Evolutionary conservation across 208 protist genomes (phyloP).

Genomic region (Strigomonas galati): DNA sequence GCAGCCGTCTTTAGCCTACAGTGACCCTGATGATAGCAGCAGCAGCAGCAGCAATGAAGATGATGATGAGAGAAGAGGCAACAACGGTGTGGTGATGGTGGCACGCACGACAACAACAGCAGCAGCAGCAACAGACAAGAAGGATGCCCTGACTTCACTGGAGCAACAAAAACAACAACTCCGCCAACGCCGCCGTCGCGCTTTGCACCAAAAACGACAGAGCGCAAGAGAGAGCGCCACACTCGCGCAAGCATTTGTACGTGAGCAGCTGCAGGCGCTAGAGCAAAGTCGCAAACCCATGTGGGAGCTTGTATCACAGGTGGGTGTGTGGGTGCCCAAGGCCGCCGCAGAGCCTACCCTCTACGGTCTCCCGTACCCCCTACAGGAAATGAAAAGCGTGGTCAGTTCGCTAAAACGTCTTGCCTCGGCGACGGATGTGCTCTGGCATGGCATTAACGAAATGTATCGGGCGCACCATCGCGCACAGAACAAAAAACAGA

Average conservation of each 20-base stretch:
- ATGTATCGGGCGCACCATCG: conserved; percentile 7
- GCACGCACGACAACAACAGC: conserved; percentile 12
- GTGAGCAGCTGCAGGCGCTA: conserved; percentile 15
- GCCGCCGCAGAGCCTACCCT: conserved; percentile 40
- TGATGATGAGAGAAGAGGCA: too few species aligned
- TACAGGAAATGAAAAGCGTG: conserved; percentile 36
- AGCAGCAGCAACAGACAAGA: neutral
- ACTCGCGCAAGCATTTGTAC: neutral
- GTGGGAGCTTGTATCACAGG: conserved; percentile 28
- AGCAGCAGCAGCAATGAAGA: too few species aligned
- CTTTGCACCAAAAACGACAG: neutral
- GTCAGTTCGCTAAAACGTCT: conserved; percentile 54
- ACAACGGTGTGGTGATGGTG: too few species aligned
- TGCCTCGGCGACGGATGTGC: conserved; percentile 43
- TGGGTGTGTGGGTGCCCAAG: conserved; percentile 34
- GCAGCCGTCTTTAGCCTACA: conserved; percentile 13
- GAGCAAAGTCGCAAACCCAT: conserved; percentile 13
- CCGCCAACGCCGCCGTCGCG: neutral
- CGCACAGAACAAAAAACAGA: neutral
- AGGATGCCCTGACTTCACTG: neutral
- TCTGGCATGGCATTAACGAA: conserved; percentile 18
- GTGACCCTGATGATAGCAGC: conserved; percentile 6
- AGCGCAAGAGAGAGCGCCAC: too few species aligned
- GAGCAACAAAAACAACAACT: neutral
- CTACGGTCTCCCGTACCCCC: conserved; percentile 44